Conservation (phyloP, 495 filamentous ascomycete genomes). For the Trichoderma reesei region DNA sequence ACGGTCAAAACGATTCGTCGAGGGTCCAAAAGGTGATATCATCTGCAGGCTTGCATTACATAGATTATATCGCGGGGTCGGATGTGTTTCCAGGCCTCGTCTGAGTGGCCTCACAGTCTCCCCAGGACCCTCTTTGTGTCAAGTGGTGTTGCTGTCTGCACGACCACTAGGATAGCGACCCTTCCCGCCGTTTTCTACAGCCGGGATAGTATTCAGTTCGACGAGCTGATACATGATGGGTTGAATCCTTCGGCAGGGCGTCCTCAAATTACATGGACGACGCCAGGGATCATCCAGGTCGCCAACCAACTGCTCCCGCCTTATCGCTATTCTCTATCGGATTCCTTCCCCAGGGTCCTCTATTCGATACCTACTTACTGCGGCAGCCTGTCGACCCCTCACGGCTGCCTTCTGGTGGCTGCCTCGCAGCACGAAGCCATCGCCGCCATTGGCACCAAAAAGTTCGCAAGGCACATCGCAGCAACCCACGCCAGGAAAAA, state of each 20-base stretch:
- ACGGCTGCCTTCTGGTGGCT: neutral
- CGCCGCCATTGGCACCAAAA: neutral
- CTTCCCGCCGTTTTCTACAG: no score
- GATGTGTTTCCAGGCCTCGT: neutral
- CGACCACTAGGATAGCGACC: no score
- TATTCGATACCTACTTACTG: neutral
- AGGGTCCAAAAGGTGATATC: conserved; percentile 6
- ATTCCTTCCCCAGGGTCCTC: no score
- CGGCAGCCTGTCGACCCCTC: neutral
- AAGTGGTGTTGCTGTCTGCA: no score
- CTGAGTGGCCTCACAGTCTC: neutral
- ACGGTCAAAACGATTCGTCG: neutral
- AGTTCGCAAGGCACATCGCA: neutral
- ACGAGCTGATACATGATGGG: no score
- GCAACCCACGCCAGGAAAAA: neutral
- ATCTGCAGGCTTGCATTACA: neutral
- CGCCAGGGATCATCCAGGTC: no score
- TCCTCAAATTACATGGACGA: no score
- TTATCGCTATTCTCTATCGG: no score
- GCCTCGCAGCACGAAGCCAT: neutral
- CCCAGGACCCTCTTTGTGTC: neutral
- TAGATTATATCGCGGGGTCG: conserved; percentile 6
- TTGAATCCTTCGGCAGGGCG: no score
- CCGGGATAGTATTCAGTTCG: no score
- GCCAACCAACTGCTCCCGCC: no score